Conservation (phyloP, 2,329 filamentous ascomycete genomes). For the Aspergillus flavus region DNA sequence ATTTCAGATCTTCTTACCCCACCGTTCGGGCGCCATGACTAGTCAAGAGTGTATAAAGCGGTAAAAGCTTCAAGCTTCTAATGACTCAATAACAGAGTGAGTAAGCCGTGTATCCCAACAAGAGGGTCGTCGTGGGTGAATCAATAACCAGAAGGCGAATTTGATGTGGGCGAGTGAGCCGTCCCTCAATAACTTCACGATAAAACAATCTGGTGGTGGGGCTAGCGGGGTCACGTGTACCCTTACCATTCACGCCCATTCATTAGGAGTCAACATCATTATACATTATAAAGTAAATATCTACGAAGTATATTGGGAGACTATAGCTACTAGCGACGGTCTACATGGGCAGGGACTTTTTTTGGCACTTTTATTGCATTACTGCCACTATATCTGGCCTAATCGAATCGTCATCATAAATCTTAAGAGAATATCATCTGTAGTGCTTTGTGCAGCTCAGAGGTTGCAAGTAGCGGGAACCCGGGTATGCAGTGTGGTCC, state of each 20-base stretch:
- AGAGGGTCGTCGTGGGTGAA: constrained; percentile 9
- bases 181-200: constrained; percentile 7
- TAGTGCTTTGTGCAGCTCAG: constrained; percentile 9
- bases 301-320: not conserved
- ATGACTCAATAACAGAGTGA: not conserved
- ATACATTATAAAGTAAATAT: not conserved
- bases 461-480: constrained; percentile 11
- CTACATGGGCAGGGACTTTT: not conserved
- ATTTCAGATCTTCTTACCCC: constrained; percentile 45
- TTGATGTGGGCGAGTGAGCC: constrained; percentile 15
- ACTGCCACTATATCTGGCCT: constrained; percentile 26
- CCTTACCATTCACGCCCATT: constrained; percentile 17
- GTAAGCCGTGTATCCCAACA: not conserved
- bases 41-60: constrained; percentile 15
- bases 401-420: constrained; percentile 31
- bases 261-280: not conserved
- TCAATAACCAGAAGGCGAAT: constrained; percentile 7
- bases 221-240: constrained; percentile 22
- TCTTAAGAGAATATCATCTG: constrained; percentile 17
- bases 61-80: constrained; percentile 7
- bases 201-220: constrained; percentile 21
- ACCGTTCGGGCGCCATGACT: constrained; percentile 52
- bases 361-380: constrained; percentile 22
- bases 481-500: constrained; percentile 10
- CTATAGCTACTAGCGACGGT: not conserved